These are phyloP conservation scores for Pythium rhizo-oryzae DNA, from an alignment of 352 stramenopile genomes.

Conservation along the genomic window DNA sequence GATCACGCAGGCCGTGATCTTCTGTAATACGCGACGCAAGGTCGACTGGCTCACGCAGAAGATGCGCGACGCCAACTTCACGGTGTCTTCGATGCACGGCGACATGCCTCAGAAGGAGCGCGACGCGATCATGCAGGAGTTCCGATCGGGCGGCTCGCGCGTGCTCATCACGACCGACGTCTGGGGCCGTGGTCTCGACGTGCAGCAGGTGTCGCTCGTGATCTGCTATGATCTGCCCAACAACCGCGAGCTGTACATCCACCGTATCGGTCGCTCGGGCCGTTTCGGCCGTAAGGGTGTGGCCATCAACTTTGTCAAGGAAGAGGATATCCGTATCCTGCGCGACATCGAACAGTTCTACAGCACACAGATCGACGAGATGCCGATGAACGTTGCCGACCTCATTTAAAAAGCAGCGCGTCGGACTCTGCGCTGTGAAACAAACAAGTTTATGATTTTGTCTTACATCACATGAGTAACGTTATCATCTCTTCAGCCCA, in stretches of 20 bases:
- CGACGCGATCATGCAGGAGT: constrained; percentile 97
- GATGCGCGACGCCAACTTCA: constrained; percentile 97
- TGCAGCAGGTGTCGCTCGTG: constrained; percentile 97
- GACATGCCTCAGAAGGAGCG: constrained; percentile 96
- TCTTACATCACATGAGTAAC: not conserved
- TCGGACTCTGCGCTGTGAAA: not conserved
- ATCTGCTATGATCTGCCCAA: constrained; percentile 98
- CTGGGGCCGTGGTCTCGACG: constrained; percentile 97
- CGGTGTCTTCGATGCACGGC: constrained; percentile 97
- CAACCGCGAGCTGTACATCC: constrained; percentile 97
- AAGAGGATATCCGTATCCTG: constrained; percentile 94
- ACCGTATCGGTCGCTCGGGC: constrained; percentile 96
- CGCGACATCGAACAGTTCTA: constrained; percentile 96
- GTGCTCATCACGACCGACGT: constrained; percentile 98
- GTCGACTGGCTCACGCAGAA: constrained; percentile 98
- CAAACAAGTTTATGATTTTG: constrained; percentile 5
- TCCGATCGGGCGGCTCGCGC: constrained; percentile 92
- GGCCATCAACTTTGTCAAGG: constrained; percentile 98
- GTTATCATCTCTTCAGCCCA: not conserved
- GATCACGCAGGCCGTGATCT: constrained; percentile 99
- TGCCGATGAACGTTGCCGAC: constrained; percentile 94
- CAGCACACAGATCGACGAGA: constrained; percentile 94
- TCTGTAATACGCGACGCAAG: constrained; percentile 99
- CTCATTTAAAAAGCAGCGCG: constrained; percentile 75
- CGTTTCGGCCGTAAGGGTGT: constrained; percentile 97